phyloP scores from a whole-genome alignment of 208 protist genomes.

The Trypanosoma cruzi region DNA sequence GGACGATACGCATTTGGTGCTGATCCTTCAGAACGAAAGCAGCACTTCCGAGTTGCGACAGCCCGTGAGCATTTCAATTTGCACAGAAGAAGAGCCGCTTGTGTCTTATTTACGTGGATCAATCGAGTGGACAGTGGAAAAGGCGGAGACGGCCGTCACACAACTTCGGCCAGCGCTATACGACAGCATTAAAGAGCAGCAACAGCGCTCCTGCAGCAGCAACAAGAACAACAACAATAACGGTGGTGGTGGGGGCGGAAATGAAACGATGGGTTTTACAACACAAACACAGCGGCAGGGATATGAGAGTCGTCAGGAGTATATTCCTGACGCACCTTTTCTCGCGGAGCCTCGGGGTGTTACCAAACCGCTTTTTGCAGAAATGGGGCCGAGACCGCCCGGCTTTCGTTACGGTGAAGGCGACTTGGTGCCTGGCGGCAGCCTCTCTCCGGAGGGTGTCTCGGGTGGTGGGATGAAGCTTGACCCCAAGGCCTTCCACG shows the following conservation, averaged over 20 bases:
- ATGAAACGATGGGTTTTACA: not conserved
- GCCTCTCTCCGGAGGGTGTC: constrained; percentile 7
- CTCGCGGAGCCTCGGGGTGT: not conserved
- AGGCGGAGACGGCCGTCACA: not conserved
- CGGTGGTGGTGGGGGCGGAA: not conserved
- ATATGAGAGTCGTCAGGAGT: not conserved
- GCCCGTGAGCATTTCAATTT: constrained; percentile 15
- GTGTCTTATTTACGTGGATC: constrained; percentile 2
- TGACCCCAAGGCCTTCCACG: constrained; percentile 43
- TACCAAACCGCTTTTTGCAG: constrained; percentile 33
- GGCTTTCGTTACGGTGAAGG: constrained; percentile 75
- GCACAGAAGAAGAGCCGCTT: constrained; percentile 22
- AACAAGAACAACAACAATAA: not conserved
- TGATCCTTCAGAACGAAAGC: constrained; percentile 14
- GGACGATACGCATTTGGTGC: constrained; percentile 16
- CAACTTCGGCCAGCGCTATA: constrained; percentile 9
- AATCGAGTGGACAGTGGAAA: constrained; percentile 11
- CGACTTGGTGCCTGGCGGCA: constrained; percentile 68
- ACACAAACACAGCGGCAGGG: not conserved
- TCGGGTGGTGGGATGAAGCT: constrained; percentile 56
- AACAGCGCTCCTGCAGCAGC: not conserved
- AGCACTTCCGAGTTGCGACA: not conserved
- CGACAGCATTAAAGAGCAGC: not conserved
- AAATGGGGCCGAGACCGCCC: constrained; percentile 42
- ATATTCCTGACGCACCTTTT: not conserved